Evolutionary conservation across 768 basidiomycete genomes (phyloP).

Genomic region (Thelephora ganbajun): DNA sequence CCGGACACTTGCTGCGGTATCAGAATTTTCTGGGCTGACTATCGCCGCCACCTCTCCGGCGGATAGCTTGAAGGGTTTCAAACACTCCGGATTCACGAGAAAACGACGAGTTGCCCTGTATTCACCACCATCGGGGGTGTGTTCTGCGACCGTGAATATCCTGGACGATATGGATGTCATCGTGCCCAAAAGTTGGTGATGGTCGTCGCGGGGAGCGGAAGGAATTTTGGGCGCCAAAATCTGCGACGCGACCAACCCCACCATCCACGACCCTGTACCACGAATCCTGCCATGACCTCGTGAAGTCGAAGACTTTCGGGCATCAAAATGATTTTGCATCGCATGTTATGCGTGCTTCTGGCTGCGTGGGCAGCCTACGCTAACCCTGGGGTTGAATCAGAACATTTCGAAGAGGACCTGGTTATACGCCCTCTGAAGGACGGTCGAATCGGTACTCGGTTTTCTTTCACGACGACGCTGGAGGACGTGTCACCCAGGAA

Average conservation of each 20-base stretch:
- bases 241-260: no score
- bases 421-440: slow-evolving; percentile 52
- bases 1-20: slow-evolving; percentile 4
- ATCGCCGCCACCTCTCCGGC: slow-evolving; percentile 62
- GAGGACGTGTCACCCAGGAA: slow-evolving; percentile 39
- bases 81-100: slow-evolving; percentile 42
- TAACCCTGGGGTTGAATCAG: slow-evolving; percentile 11
- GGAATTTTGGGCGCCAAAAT: neutral
- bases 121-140: slow-evolving; percentile 9
- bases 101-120: slow-evolving; percentile 50
- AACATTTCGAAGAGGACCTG: slow-evolving; percentile 43
- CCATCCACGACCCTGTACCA: no score
- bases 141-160: slow-evolving; percentile 16
- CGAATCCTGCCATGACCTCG: neutral
- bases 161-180: slow-evolving; percentile 13
- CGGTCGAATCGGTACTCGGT: slow-evolving; percentile 69
- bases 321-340: no score
- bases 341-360: neutral
- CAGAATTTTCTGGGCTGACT: slow-evolving; percentile 22
- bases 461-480: slow-evolving; percentile 63
- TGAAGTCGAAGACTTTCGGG: neutral
- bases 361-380: neutral
- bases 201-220: neutral
- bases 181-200: neutral
- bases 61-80: slow-evolving; percentile 45